These are phyloP conservation scores for Solanum phureja DNA, from an alignment of 257 asterid species.

Conservation along the genomic window DNA sequence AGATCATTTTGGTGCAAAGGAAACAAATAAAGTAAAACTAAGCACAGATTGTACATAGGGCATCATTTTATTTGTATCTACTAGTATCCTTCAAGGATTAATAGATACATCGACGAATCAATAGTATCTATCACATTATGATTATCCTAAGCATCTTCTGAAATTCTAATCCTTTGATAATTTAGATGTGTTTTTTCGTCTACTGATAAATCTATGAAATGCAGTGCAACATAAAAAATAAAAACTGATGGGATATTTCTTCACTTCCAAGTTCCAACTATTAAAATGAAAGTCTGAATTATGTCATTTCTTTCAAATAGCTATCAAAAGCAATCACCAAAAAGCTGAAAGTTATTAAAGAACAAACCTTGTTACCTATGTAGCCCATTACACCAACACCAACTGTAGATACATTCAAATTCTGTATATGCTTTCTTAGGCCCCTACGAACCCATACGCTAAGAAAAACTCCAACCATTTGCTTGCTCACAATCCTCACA, in stretches of 20 bases:
- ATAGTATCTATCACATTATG: not conserved
- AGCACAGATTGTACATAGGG: not conserved
- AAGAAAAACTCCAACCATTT: slow-evolving; percentile 85
- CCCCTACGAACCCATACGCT: slow-evolving; percentile 89
- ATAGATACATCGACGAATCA: not conserved
- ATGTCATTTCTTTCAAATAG: not conserved
- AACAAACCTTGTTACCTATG: slow-evolving; percentile 91
- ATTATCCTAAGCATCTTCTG: not conserved
- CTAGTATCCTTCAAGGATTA: not conserved
- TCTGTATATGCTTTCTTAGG: slow-evolving; percentile 72
- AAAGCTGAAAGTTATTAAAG: slow-evolving; percentile 6
- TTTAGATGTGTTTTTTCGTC: not conserved
- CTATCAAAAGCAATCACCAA: not conserved
- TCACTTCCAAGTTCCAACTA: not conserved
- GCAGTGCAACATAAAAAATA: not conserved
- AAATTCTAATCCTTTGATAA: not conserved
- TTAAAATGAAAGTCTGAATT: not conserved
- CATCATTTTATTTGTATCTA: not conserved
- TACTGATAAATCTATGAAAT: not conserved
- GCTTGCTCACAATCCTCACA: slow-evolving; percentile 91
- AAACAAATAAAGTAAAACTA: not conserved
- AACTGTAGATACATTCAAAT: slow-evolving; percentile 71
- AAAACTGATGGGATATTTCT: not conserved
- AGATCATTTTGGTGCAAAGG: not conserved
- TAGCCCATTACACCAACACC: slow-evolving; percentile 99